Evolutionary conservation across 1,284 basidiomycete genomes (phyloP).

Genomic region (Cryptococcus depauperatus): DNA sequence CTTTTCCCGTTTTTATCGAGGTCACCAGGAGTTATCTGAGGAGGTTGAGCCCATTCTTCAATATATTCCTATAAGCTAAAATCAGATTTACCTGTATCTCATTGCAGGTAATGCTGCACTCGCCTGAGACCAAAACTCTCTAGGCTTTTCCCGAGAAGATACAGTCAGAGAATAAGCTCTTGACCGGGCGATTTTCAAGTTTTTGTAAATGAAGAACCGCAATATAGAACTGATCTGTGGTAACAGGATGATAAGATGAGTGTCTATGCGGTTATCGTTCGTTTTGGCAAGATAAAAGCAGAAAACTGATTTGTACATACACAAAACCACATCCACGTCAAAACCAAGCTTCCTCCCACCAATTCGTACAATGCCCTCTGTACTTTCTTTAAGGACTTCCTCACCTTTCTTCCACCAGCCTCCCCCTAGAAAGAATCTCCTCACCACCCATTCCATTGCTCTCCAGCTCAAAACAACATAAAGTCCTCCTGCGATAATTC

Average conservation of each 20-base stretch:
- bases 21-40: constrained; percentile 39
- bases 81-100: background rate
- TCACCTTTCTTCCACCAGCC: constrained; percentile 16
- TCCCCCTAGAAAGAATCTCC: constrained; percentile 29
- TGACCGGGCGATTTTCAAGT: constrained; percentile 65
- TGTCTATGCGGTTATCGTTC: constrained; percentile 50
- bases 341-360: constrained; percentile 23
- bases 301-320: constrained; percentile 30
- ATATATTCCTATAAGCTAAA: constrained; percentile 54
- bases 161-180: constrained; percentile 68
- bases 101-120: background rate
- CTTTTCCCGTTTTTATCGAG: constrained; percentile 17
- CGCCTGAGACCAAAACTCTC: constrained; percentile 62
- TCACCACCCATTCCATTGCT: constrained; percentile 38
- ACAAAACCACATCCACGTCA: constrained; percentile 32
- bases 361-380: constrained; percentile 22
- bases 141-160: constrained; percentile 63
- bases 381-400: constrained; percentile 17
- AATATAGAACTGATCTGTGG: constrained; percentile 65
- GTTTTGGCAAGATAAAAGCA: background rate
- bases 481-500: constrained; percentile 31
- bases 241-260: constrained; percentile 62
- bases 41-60: constrained; percentile 74
- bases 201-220: constrained; percentile 67
- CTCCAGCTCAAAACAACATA: constrained; percentile 36